Base-by-base conservation (phyloP, 2,329 filamentous ascomycete species). In the Hypoxylon sp. region DNA sequence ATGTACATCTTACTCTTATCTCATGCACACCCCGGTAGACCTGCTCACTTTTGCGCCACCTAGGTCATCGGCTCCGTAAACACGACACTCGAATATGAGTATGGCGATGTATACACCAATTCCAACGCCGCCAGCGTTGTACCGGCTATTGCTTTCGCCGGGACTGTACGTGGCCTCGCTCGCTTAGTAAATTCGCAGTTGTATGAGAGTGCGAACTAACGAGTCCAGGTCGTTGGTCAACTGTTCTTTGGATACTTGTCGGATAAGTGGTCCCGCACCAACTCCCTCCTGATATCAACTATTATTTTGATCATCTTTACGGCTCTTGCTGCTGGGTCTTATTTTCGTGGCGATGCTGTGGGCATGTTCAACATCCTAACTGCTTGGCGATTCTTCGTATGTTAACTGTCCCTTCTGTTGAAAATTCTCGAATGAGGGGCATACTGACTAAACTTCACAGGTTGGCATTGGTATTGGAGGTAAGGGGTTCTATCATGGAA, bases 51-150 rank as follows among this genome's bases (percentile, higher is more conserved):
- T 25, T 41, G 45, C 36, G 26, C 34, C 6, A 12, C 16, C 0
- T 60, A 88, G 88, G 88, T 96, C 58, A 96, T 96, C 62, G 91
- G 92, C 4, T 89, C 88, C 2, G 91, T 96, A 50, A 89, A 87
- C 63, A 95, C 91, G 1, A 84, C 91, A 51, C 81, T 96, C 5
- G 71, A 69, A 13, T 72, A 69, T 0, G 79, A 95, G 62, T 96
- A 96, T 66, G 81, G 81, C 29, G 72, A 78, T 1, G 71, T 80
- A n/a, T 97, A 91, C 71, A 78, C 69, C n/a, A 73, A 75, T 2
- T 93, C 89, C 0, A 75, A 77, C 0, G 87, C 90, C 2, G 83
- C 85, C 59, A 82, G 82, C 63, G 91, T 94, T 63, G 87, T 96
- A 47, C 79, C 85, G 16, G 86, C 87, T 53, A 94, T 96, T 63